phyloP scores from a whole-genome alignment of 306 rosid genomes.

The Fagus crenata region DNA sequence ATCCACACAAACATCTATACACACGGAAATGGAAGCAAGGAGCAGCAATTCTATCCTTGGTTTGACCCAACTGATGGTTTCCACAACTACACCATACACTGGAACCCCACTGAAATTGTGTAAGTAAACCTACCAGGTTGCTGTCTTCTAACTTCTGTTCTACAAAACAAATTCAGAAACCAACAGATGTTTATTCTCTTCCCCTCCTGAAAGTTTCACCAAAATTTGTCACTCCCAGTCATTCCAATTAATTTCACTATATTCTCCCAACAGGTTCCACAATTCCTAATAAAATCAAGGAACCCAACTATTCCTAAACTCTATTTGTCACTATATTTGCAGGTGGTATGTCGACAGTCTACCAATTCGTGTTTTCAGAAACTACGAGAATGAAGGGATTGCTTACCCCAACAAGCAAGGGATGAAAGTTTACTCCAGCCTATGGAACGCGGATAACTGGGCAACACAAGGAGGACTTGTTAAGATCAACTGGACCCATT shows the following conservation, averaged over 20 bases:
- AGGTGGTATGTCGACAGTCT: constrained; percentile 77
- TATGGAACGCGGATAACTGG: constrained; percentile 83
- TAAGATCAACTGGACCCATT: constrained; percentile 59
- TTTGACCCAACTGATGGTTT: constrained; percentile 77
- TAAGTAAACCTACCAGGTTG: constrained; percentile 34
- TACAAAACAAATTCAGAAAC: background rate
- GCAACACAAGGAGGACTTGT: constrained; percentile 79
- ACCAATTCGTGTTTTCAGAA: constrained; percentile 78
- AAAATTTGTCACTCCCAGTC: background rate
- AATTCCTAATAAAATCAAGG: background rate
- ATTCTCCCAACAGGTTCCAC: no score
- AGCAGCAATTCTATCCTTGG: constrained; percentile 85
- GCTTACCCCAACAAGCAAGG: constrained; percentile 77
- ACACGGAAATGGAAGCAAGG: constrained; percentile 73
- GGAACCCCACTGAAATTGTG: constrained; percentile 81
- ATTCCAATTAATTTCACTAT: background rate
- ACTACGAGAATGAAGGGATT: constrained; percentile 58
- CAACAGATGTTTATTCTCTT: background rate
- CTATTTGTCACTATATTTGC: constrained; percentile 16
- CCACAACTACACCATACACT: constrained; percentile 91
- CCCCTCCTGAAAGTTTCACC: background rate
- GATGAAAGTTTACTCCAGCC: constrained; percentile 62
- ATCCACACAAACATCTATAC: constrained; percentile 69
- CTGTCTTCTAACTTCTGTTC: background rate
- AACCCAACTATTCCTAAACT: background rate